phyloP scores from a whole-genome alignment of 345 rosid species.

The Psidium guajava region DNA sequence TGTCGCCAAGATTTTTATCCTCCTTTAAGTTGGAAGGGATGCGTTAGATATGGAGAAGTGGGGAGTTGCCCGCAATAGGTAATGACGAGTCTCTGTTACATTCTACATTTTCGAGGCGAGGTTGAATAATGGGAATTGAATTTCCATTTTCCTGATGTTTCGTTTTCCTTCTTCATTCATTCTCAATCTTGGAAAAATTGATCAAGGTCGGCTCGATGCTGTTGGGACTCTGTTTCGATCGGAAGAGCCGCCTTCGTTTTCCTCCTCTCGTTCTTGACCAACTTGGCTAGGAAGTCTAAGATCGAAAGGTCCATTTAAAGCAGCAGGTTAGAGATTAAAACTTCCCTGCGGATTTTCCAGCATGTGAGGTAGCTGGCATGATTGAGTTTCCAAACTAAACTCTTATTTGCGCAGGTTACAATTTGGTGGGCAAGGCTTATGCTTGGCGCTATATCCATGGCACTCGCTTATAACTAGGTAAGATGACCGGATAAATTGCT shows the following conservation, averaged over 20 bases:
- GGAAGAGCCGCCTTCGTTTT: constrained; percentile 39
- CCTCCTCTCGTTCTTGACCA: constrained; percentile 23
- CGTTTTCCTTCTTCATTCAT: not conserved
- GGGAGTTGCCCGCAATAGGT: constrained; percentile 25
- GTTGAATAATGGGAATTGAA: not conserved
- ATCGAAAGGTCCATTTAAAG: constrained; percentile 6
- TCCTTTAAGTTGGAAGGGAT: constrained; percentile 37
- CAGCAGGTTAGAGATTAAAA: constrained; percentile 5
- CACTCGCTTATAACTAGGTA: constrained; percentile 32
- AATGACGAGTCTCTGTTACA: not conserved
- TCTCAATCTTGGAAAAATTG: constrained; percentile 27
- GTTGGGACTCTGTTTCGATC: constrained; percentile 12
- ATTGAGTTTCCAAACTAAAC: not conserved
- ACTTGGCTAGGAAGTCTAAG: constrained; percentile 18
- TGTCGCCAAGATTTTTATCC: constrained; percentile 31
- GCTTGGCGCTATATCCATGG: constrained; percentile 29
- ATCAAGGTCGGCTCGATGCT: constrained; percentile 13
- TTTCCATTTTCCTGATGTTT: too few relatives aligned
- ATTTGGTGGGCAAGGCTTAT: constrained; percentile 37
- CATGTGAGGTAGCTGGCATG: not conserved
- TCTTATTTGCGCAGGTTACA: constrained; percentile 7
- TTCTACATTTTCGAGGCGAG: not conserved
- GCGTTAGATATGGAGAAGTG: constrained; percentile 36
- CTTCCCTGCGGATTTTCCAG: not conserved
- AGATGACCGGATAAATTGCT: not conserved